Conservation (phyloP, 2,329 filamentous ascomycete genomes). For the Fusarium luffae region DNA sequence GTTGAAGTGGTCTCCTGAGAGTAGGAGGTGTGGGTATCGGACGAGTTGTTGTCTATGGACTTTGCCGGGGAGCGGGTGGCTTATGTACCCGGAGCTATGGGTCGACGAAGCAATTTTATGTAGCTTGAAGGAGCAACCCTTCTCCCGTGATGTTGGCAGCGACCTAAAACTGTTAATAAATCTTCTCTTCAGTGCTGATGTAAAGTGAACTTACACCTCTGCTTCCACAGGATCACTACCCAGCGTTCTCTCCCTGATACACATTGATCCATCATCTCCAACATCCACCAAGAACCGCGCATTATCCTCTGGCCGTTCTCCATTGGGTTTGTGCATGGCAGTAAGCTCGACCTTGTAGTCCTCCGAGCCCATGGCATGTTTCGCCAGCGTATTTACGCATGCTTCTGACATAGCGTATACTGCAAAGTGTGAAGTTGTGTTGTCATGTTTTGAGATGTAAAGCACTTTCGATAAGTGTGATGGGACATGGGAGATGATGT, state of each 20-base stretch:
- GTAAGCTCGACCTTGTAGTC: slow-evolving; percentile 12
- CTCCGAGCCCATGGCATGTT: background rate
- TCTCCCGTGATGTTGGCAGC: background rate
- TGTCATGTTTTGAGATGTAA: slow-evolving; percentile 3
- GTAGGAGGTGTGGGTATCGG: background rate
- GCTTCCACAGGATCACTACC: background rate
- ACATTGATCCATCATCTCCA: fast-evolving
- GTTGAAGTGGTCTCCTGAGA: fast-evolving
- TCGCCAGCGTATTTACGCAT: background rate
- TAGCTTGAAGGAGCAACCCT: background rate
- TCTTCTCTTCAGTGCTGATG: fast-evolving
- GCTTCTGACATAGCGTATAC: slow-evolving; percentile 9
- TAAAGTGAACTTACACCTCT: slow-evolving; percentile 3
- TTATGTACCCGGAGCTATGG: background rate
- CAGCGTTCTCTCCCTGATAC: slow-evolving; percentile 1
- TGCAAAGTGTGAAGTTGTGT: background rate
- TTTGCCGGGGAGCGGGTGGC: background rate
- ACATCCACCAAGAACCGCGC: slow-evolving; percentile 12
- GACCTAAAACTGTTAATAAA: background rate
- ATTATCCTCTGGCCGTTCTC: background rate
- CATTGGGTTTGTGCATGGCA: slow-evolving; percentile 9
- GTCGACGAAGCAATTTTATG: background rate
- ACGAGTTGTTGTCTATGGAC: background rate
- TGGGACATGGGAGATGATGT: slow-evolving; percentile 3
- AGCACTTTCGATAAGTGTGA: background rate